These are phyloP conservation scores for Monosporascus sp. DNA, from an alignment of 2,329 filamentous ascomycete genomes.

Conservation along the genomic window DNA sequence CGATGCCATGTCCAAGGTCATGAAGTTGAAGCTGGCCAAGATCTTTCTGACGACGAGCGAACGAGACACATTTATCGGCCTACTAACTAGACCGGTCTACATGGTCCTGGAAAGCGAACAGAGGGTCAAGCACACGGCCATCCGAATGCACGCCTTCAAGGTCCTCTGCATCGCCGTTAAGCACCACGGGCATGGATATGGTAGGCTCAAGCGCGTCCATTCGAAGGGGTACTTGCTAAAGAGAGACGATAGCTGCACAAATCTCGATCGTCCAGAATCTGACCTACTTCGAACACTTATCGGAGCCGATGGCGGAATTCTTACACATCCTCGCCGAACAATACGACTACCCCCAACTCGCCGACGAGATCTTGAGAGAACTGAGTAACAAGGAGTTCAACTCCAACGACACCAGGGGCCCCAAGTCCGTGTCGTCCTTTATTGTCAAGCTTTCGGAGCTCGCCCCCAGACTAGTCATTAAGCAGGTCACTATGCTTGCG, in stretches of 20 bases:
- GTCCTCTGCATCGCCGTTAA: constrained; percentile 95
- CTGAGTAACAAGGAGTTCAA: constrained; percentile 98
- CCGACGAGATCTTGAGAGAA: constrained; percentile 89
- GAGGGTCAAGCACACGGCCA: constrained; percentile 79
- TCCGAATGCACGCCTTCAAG: constrained; percentile 96
- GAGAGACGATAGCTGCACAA: constrained; percentile 65
- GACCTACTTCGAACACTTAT: constrained; percentile 97
- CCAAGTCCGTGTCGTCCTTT: constrained; percentile 93
- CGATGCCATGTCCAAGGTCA: constrained; percentile 91
- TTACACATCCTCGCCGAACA: constrained; percentile 92
- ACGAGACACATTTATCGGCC: constrained; percentile 85
- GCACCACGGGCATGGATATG: constrained; percentile 94
- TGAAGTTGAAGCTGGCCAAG: constrained; percentile 85
- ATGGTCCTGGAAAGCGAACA: constrained; percentile 91
- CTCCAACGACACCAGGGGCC: constrained; percentile 88
- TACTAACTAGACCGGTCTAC: constrained; percentile 91
- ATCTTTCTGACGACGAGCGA: constrained; percentile 97
- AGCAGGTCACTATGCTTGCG: constrained; percentile 92
- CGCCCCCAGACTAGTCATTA: constrained; percentile 85
- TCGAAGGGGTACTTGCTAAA: constrained; percentile 5
- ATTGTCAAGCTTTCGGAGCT: constrained; percentile 91
- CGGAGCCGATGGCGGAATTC: constrained; percentile 98
- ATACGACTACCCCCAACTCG: constrained; percentile 93
- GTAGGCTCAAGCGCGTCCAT: constrained; percentile 41
- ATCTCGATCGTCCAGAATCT: constrained; percentile 97